Base-by-base conservation (phyloP, 768 basidiomycete species). In the Kwoniella mangroviensis region DNA sequence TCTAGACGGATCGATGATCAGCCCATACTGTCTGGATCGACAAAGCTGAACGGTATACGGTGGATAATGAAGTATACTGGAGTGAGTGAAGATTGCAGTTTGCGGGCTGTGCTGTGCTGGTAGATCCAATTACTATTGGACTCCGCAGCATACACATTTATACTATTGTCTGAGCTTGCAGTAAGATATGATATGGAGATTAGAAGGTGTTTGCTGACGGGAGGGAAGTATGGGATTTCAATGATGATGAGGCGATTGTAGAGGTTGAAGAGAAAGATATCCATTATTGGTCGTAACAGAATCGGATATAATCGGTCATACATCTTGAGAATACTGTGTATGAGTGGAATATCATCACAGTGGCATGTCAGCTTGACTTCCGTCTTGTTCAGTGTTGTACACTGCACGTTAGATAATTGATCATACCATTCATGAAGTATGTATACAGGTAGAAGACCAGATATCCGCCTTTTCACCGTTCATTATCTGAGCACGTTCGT, bases 161-260 rank as follows among this genome's bases (percentile, higher is more conserved):
- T 49, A 49, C 3, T 17, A 19, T 49, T 49, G 21, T 41, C 70
- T 65, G 1, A 77, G 75, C 45, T 71, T 75, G n/a, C 78, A 75
- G 79, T 77, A 78, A 58, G 79, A 80, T 66, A 63, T 34, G 34
- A 34, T 34, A 34, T 34, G 34, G 79, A 67, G 79, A 80, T 59
- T 80, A 77, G 77, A 75, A 71, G 64, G 72, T 75, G 10, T 80
- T 80, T 67, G 76, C 79, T 15, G 79, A 80, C 66, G 76, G 68
- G 58, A 62, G 73, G 43, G 75, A 73, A 5, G 74, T 74, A 26
- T 72, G 68, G 40, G 73, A 76, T 60, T 76, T 69, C 63, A 73
- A 76, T 49, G 60, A 56, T 10, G 73, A 78, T 51, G 56, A 68
- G 65, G 67, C 52, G 11, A 61, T 62, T 43, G 53, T 40, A 4